A percentile compares a stretch with the other conserved stretches of the same genome.
Conservation (phyloP, 176 grass and related monocot species). For the Elymus sibiricus region DNA sequence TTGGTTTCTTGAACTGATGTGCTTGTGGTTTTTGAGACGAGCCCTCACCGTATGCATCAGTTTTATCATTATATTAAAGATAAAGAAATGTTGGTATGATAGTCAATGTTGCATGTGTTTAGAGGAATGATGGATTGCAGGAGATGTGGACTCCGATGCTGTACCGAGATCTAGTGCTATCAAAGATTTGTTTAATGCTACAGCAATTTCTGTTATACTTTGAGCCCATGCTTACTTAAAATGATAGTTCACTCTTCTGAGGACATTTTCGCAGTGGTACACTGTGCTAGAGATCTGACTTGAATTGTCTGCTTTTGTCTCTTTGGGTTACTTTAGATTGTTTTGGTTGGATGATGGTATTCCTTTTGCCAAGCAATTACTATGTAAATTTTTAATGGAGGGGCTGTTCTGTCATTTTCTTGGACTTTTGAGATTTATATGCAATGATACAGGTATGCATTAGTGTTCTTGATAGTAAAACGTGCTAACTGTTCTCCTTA, state of each 20-base stretch:
- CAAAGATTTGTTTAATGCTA: too few relatives aligned
- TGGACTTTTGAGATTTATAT: background rate
- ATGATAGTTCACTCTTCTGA: background rate
- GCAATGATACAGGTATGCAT: background rate
- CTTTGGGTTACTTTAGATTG: background rate
- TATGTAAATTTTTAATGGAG: background rate
- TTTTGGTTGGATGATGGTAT: background rate
- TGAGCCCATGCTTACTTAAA: background rate
- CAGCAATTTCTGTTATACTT: background rate
- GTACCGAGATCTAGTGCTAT: background rate
- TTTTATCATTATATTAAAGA: background rate
- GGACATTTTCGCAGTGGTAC: background rate
- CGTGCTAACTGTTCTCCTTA: background rate
- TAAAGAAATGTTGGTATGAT: background rate
- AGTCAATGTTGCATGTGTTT: background rate
- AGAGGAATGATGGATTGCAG: background rate
- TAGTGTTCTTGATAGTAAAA: conserved; percentile 1
- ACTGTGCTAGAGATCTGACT: background rate
- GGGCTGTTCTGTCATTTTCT: background rate
- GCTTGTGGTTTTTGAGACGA: background rate
- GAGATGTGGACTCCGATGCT: background rate
- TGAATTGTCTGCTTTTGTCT: background rate
- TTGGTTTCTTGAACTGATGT: background rate
- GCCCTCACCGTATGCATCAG: conserved; percentile 1
- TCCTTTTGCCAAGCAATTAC: conserved; percentile 3